Percentiles rank a stretch among this genome's conserved stretches.
These are phyloP conservation scores for Dictyostelium firmibasis DNA, from an alignment of 78 protist species.

Conservation along the genomic window DNA sequence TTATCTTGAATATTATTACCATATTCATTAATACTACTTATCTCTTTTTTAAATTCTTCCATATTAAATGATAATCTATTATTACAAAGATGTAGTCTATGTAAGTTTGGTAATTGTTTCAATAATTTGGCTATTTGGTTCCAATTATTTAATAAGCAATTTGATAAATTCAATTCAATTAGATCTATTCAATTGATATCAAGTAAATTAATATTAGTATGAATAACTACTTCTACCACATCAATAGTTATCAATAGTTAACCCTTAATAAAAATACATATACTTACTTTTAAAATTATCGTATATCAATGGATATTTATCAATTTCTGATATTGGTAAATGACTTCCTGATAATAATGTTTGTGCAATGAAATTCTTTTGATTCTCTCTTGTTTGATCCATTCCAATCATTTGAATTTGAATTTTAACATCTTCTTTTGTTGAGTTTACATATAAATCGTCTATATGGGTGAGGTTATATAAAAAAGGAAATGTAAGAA, in stretches of 20 bases:
- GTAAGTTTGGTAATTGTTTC: conserved; percentile 1
- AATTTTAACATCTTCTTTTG: conserved; percentile 11
- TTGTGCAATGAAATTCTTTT: background rate
- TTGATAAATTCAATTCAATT: conserved; percentile 23
- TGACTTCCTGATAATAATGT: background rate
- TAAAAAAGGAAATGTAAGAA: background rate
- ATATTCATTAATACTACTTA: background rate
- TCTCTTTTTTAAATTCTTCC: background rate
- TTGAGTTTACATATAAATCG: conserved; percentile 27
- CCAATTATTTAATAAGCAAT: conserved; percentile 32
- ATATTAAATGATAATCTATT: conserved; percentile 8
- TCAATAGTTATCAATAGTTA: background rate
- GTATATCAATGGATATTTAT: background rate
- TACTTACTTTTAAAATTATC: background rate
- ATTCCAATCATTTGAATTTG: conserved; percentile 66
- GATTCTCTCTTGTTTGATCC: conserved; percentile 34
- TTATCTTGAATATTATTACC: background rate
- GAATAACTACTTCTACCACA: too few relatives aligned
- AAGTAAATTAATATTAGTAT: background rate
- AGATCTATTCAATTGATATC: background rate
- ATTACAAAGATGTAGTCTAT: background rate
- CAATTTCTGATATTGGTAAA: background rate
- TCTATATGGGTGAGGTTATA: background rate
- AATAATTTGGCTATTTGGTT: background rate
- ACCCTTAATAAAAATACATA: too few relatives aligned